Conservation (phyloP, 2,329 filamentous ascomycete species). For the Pseudogymnoascus sp. region DNA sequence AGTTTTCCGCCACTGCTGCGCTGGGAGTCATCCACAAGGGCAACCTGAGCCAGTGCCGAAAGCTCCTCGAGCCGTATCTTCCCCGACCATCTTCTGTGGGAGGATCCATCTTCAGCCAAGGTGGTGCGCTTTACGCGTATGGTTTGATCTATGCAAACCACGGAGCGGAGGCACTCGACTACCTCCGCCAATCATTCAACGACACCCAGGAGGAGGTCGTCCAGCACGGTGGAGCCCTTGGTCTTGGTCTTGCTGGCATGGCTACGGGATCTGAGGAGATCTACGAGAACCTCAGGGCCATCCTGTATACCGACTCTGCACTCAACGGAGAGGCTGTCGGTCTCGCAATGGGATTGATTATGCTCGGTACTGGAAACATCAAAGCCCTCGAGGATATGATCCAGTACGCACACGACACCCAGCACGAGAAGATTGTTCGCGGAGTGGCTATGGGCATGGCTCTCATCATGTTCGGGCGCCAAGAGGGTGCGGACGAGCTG, state of each 20-base stretch:
- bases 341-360: constrained; percentile 92
- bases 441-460: constrained; percentile 95
- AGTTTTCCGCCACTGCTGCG: constrained; percentile 94
- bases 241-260: constrained; percentile 95
- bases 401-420: constrained; percentile 92
- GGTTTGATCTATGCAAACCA: constrained; percentile 97
- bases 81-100: constrained; percentile 67
- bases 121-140: constrained; percentile 89
- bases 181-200: constrained; percentile 66
- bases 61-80: constrained; percentile 89
- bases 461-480: constrained; percentile 93
- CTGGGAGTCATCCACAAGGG: constrained; percentile 94
- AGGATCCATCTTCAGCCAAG: constrained; percentile 86
- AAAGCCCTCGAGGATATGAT: constrained; percentile 95
- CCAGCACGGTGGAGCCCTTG: constrained; percentile 90
- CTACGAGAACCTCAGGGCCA: constrained; percentile 81
- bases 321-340: constrained; percentile 96
- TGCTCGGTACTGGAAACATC: constrained; percentile 95
- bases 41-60: constrained; percentile 86
- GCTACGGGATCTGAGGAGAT: constrained; percentile 84
- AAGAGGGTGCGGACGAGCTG: constrained; percentile 88
- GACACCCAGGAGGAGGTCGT: constrained; percentile 82
- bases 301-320: constrained; percentile 87
- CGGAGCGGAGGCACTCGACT: constrained; percentile 78
- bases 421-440: constrained; percentile 97